A percentile compares a stretch with the other conserved stretches of the same genome.
Evolutionary conservation across 371 early-diverging fungal genomes (phyloP).

Genomic region (Lichtheimia corymbifera): DNA sequence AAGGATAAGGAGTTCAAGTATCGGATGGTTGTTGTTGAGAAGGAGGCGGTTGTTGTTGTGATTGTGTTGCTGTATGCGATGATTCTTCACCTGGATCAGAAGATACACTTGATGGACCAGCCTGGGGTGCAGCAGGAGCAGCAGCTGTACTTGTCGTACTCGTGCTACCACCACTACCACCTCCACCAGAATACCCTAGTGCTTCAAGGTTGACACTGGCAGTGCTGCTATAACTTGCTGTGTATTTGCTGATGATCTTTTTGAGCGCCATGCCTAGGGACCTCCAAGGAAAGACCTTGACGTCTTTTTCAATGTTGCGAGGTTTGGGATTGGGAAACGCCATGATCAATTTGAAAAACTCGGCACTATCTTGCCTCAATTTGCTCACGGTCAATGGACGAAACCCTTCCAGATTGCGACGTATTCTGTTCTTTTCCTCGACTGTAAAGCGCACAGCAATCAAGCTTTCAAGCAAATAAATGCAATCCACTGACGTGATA

Average conservation of each 20-base stretch:
- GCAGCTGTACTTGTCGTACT: too few species aligned
- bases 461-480: conserved; percentile 70
- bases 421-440: conserved; percentile 81
- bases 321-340: conserved; percentile 78
- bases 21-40: too few species aligned
- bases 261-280: conserved; percentile 63
- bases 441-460: conserved; percentile 74
- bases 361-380: conserved; percentile 63
- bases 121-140: too few species aligned
- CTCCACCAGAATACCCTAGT: conserved; percentile 10
- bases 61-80: too few species aligned
- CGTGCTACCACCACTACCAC: background rate
- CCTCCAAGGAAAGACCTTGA: conserved; percentile 79
- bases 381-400: conserved; percentile 76
- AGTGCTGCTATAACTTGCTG: conserved; percentile 52
- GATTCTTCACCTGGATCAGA: conserved; percentile 6
- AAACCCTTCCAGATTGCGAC: conserved; percentile 79
- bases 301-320: conserved; percentile 80
- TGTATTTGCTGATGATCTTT: conserved; percentile 74
- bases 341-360: conserved; percentile 80
- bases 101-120: background rate
- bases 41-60: too few species aligned
- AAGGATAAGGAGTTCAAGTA: too few species aligned
- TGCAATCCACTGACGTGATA: conserved; percentile 77
- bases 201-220: conserved; percentile 54